Percentiles rank a stretch among this genome's conserved stretches.
phyloP scores from a whole-genome alignment of 1,284 basidiomycete genomes.

The Ganoderma meredithae region DNA sequence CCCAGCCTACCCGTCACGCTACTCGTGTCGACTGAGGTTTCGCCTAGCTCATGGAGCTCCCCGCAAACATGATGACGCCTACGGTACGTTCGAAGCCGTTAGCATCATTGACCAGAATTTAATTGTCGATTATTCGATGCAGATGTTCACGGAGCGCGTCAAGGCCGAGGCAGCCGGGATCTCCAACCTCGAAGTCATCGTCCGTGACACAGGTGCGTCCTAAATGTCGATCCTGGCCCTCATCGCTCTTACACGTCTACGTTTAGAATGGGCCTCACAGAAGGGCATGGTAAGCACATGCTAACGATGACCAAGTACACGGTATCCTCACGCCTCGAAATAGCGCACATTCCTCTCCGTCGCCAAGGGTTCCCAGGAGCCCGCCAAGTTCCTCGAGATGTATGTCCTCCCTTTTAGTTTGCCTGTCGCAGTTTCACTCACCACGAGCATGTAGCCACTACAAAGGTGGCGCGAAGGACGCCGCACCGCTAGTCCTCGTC shows the following conservation, averaged over 20 bases:
- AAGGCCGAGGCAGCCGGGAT: constrained; percentile 73
- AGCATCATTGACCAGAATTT: neutral
- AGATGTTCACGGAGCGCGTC: constrained; percentile 79
- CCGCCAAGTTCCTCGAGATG: constrained; percentile 90
- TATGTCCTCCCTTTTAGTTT: constrained; percentile 43
- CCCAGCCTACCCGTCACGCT: no score
- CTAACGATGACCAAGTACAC: neutral
- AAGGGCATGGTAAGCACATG: constrained; percentile 74
- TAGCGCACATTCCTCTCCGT: constrained; percentile 90
- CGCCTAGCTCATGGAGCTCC: constrained; percentile 79
- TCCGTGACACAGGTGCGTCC: constrained; percentile 75
- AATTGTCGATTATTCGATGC: constrained; percentile 5
- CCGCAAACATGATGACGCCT: constrained; percentile 86
- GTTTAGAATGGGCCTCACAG: constrained; percentile 76
- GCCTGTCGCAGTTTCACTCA: neutral
- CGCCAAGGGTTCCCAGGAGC: constrained; percentile 82
- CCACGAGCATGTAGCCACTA: constrained; percentile 64
- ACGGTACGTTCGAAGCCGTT: constrained; percentile 50
- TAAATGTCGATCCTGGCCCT: neutral
- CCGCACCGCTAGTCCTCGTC: constrained; percentile 78
- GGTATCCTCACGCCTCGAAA: constrained; percentile 8
- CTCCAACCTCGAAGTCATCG: constrained; percentile 73
- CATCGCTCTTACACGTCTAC: neutral
- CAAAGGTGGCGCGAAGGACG: constrained; percentile 70
- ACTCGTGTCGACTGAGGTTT: neutral